Evolutionary conservation across 345 rosid species (phyloP).

Genomic region (Populus ilicifolia): DNA sequence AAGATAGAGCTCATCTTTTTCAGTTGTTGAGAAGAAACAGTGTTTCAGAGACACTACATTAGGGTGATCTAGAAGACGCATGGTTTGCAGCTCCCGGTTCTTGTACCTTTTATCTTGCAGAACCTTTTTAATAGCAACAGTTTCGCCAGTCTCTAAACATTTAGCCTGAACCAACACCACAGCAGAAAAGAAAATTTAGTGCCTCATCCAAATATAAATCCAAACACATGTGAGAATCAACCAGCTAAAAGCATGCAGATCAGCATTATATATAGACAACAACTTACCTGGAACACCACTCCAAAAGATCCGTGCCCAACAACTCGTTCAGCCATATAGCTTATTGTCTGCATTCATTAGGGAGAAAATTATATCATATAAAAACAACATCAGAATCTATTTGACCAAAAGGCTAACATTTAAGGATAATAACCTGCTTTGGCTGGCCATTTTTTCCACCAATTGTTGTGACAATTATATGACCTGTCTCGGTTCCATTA

Average conservation of each 20-base stretch:
- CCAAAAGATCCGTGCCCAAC: conserved; percentile 98
- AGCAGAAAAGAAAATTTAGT: background rate
- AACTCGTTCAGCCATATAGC: conserved; percentile 97
- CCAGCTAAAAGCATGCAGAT: background rate
- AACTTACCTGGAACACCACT: conserved; percentile 79
- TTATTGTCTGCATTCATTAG: conserved; percentile 52
- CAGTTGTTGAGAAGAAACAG: conserved; percentile 93
- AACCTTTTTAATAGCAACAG: conserved; percentile 86
- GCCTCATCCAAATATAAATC: background rate
- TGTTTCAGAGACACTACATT: conserved; percentile 86
- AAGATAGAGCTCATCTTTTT: conserved; percentile 84
- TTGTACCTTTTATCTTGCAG: conserved; percentile 96
- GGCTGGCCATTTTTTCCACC: conserved; percentile 82
- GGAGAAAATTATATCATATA: background rate
- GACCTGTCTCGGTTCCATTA: conserved; percentile 79
- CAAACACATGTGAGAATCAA: background rate
- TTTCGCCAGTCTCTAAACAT: conserved; percentile 37
- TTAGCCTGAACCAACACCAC: background rate
- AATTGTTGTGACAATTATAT: conserved; percentile 76
- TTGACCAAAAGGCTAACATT: background rate
- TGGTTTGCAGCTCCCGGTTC: conserved; percentile 94
- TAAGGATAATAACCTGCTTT: conserved; percentile 51
- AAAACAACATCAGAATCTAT: background rate
- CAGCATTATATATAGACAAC: background rate
- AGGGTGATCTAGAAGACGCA: conserved; percentile 96